These are phyloP conservation scores for Boletus subparvulus DNA, from an alignment of 768 basidiomycete genomes.

Conservation along the genomic window DNA sequence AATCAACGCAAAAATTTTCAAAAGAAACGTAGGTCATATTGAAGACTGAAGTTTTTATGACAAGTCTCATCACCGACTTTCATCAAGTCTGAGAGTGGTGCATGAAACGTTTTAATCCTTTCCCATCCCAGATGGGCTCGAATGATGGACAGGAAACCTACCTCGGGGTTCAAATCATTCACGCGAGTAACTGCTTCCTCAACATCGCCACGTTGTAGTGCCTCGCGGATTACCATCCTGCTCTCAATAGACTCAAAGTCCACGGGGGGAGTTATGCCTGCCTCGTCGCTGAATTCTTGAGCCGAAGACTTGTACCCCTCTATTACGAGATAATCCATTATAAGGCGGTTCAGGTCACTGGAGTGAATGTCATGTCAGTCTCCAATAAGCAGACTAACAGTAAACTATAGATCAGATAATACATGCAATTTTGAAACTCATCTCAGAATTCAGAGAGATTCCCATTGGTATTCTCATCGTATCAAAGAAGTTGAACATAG, in stretches of 20 bases:
- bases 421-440: conserved; percentile 73
- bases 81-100: conserved; percentile 90
- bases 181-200: conserved; percentile 94
- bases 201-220: conserved; percentile 90
- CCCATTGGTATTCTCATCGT: conserved; percentile 85
- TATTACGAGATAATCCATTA: conserved; percentile 97
- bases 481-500: conserved; percentile 14
- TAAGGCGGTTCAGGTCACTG: conserved; percentile 90
- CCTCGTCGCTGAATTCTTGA: conserved; percentile 90
- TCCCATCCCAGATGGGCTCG: conserved; percentile 18
- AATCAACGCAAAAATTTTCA: neutral
- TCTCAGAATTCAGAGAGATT: conserved; percentile 96
- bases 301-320: conserved; percentile 97
- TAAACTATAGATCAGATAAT: conserved; percentile 70
- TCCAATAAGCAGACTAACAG: conserved; percentile 18
- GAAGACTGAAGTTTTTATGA: conserved; percentile 93
- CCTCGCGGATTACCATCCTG: conserved; percentile 91
- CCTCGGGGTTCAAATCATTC: conserved; percentile 96
- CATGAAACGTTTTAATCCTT: conserved; percentile 95
- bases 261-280: conserved; percentile 69
- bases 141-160: conserved; percentile 43
- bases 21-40: conserved; percentile 66
- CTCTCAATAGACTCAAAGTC: conserved; percentile 93
- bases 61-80: conserved; percentile 81
- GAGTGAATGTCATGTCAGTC: conserved; percentile 23